These are phyloP conservation scores for Cryphonectria japonica DNA, from an alignment of 2,329 filamentous ascomycete genomes.

Conservation along the genomic window DNA sequence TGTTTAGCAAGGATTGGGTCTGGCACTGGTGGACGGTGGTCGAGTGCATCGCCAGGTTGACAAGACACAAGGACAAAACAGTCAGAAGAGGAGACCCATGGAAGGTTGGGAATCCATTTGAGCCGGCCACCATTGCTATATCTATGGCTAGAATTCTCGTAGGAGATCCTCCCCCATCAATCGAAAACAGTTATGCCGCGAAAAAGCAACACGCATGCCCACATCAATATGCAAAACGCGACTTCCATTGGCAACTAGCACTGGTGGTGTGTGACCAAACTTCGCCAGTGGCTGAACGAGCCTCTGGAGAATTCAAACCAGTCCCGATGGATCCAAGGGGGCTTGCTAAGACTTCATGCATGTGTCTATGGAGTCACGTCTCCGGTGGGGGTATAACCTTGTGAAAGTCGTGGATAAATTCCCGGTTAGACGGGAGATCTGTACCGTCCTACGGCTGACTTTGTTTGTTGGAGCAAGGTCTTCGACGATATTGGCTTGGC, in stretches of 20 bases:
- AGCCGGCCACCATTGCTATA: neutral
- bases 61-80: neutral
- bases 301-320: neutral
- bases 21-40: neutral
- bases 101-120: neutral
- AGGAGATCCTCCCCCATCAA: neutral
- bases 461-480: neutral
- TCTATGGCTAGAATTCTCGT: neutral
- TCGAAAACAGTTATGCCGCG: neutral
- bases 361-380: neutral
- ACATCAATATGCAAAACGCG: slow-evolving; percentile 6
- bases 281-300: slow-evolving; percentile 5
- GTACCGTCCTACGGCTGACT: neutral
- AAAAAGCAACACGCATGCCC: neutral
- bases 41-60: neutral
- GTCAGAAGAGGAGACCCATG: neutral
- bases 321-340: slow-evolving; percentile 2
- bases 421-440: slow-evolving; percentile 4
- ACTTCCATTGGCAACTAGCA: neutral
- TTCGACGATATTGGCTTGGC: neutral
- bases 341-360: neutral
- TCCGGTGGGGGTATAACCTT: slow-evolving; percentile 1
- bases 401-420: slow-evolving; percentile 9
- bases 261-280: slow-evolving; percentile 1
- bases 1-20: neutral